These are phyloP conservation scores for Diplocarpon rosae DNA, from an alignment of 2,329 filamentous ascomycete genomes.

Conservation along the genomic window DNA sequence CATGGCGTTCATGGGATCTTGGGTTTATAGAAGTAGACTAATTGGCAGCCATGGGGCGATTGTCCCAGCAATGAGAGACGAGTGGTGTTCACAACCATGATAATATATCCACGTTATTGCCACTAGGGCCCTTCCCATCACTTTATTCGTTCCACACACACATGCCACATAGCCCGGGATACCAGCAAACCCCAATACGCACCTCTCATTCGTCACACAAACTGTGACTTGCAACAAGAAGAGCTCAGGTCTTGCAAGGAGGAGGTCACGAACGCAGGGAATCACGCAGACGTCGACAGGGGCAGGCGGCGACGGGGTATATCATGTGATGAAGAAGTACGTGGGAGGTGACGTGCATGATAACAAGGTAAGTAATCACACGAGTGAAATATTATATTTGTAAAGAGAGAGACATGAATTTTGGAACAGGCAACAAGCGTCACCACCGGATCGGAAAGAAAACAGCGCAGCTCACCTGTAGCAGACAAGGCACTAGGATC, in stretches of 20 bases:
- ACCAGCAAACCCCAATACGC: not conserved
- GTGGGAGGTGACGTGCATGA: too few relatives aligned
- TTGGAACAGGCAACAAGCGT: too few relatives aligned
- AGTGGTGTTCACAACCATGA: not conserved
- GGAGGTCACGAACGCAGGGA: not conserved
- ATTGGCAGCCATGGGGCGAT: not conserved
- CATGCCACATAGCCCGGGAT: not conserved
- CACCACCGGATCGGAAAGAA: too few relatives aligned
- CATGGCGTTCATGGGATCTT: constrained; percentile 1
- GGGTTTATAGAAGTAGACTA: constrained; percentile 3
- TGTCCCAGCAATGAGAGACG: not conserved
- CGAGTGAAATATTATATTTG: too few relatives aligned
- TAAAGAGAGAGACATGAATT: too few relatives aligned
- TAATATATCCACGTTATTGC: not conserved
- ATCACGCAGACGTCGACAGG: too few relatives aligned
- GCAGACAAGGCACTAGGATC: too few relatives aligned
- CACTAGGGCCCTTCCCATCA: not conserved
- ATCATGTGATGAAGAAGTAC: too few relatives aligned
- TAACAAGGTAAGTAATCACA: too few relatives aligned
- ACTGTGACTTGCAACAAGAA: constrained; percentile 8
- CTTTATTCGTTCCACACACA: not conserved
- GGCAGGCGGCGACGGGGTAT: too few relatives aligned
- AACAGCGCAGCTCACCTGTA: too few relatives aligned
- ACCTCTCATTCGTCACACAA: constrained; percentile 8
- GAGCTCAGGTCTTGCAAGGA: not conserved